Conservation (phyloP, 805 yeast species). For the Wickerhamiella sorbophila region DNA sequence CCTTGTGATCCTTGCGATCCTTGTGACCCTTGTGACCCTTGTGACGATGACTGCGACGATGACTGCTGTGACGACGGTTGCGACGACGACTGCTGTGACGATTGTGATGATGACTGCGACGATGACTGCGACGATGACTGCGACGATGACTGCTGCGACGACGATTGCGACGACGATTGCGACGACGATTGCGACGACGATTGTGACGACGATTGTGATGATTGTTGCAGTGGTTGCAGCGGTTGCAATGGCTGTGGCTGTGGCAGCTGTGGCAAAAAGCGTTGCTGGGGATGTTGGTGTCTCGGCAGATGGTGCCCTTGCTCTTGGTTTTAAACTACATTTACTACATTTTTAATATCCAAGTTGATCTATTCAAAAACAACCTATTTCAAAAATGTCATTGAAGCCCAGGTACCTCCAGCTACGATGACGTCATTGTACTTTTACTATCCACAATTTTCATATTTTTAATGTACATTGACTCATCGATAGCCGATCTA, state of each 20-base stretch:
- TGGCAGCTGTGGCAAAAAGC: too few relatives aligned
- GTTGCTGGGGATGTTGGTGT: neutral
- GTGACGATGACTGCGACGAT: slow-evolving; percentile 1
- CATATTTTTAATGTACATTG: too few relatives aligned
- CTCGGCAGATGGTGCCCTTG: neutral
- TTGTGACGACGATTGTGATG: neutral
- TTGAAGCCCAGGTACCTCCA: neutral
- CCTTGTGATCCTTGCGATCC: slow-evolving; percentile 1
- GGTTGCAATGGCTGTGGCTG: neutral
- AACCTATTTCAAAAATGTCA: too few relatives aligned
- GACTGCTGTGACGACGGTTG: neutral
- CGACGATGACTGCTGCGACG: neutral
- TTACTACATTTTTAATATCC: too few relatives aligned
- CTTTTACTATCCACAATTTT: too few relatives aligned
- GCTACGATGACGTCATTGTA: neutral
- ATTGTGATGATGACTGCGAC: neutral
- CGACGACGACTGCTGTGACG: neutral
- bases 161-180: neutral
- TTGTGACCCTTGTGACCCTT: neutral
- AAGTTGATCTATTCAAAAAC: too few relatives aligned
- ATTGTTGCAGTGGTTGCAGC: neutral
- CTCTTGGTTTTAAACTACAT: too few relatives aligned
- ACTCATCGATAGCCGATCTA: neutral
- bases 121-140: neutral
- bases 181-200: neutral